phyloP scores from a whole-genome alignment of 495 filamentous ascomycete species.

The Penicillium macrosclerotiorum region DNA sequence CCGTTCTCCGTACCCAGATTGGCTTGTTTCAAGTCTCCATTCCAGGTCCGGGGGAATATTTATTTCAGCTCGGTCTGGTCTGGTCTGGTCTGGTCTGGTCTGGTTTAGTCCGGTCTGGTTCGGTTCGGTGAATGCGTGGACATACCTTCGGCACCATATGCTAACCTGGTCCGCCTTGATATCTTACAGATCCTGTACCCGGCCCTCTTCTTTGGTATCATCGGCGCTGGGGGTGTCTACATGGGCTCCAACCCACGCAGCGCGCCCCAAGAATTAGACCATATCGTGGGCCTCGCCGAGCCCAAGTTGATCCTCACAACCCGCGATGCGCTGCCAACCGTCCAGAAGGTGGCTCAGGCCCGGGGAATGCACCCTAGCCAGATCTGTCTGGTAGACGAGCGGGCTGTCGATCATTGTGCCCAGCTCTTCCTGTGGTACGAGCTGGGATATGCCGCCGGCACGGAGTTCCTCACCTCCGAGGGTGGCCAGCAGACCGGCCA shows the following conservation, averaged over 20 bases:
- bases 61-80: too few species aligned
- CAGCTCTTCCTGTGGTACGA: conserved; percentile 32
- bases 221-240: conserved; percentile 45
- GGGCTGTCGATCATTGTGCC: conserved; percentile 32
- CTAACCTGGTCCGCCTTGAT: conserved; percentile 3
- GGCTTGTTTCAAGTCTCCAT: too few species aligned
- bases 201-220: conserved; percentile 45
- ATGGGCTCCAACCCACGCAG: conserved; percentile 39
- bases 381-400: conserved; percentile 51
- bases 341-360: conserved; percentile 21
- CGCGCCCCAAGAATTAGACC: conserved; percentile 31
- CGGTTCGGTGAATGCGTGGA: neutral
- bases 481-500: conserved; percentile 16
- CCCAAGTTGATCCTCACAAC: conserved; percentile 36
- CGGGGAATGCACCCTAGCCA: conserved; percentile 45
- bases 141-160: conserved; percentile 5
- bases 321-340: conserved; percentile 19
- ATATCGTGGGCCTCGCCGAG: conserved; percentile 26
- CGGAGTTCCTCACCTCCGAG: conserved; percentile 16
- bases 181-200: conserved; percentile 45
- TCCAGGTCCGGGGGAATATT: too few species aligned
- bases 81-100: too few species aligned
- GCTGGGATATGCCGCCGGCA: conserved; percentile 19
- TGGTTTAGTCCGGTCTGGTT: too few species aligned
- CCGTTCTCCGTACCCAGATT: too few species aligned